Conservation (phyloP, 305 asterid species). For the Fraxinus velutina region DNA sequence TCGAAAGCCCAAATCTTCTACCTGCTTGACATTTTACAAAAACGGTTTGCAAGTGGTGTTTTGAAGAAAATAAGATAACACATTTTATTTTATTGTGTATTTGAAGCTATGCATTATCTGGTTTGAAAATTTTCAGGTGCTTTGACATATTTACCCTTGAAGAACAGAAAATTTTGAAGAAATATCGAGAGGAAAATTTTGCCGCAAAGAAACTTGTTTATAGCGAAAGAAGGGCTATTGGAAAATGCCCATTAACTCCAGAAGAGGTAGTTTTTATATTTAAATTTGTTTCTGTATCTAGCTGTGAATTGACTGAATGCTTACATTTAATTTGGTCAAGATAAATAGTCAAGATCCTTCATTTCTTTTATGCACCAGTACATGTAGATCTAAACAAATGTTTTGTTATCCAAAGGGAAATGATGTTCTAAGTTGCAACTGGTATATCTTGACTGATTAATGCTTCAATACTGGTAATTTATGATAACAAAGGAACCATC, state of each 20-base stretch:
- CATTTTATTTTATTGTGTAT: neutral
- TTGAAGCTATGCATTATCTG: slow-evolving; percentile 20
- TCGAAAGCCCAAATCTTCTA: neutral
- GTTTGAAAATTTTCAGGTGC: slow-evolving; percentile 53
- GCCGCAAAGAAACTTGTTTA: slow-evolving; percentile 78
- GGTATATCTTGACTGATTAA: neutral
- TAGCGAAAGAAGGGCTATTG: slow-evolving; percentile 84
- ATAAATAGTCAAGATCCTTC: neutral
- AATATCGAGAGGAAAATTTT: slow-evolving; percentile 76
- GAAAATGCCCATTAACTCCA: slow-evolving; percentile 95
- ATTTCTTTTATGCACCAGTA: neutral
- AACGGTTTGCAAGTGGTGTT: slow-evolving; percentile 5
- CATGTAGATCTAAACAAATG: neutral
- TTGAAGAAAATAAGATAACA: slow-evolving; percentile 14
- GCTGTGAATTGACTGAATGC: neutral
- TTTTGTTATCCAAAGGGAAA: neutral
- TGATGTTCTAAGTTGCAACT: neutral
- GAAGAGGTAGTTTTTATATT: slow-evolving; percentile 65
- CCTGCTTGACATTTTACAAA: slow-evolving; percentile 19
- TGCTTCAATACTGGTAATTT: neutral
- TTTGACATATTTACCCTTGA: slow-evolving; percentile 76
- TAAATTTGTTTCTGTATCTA: neutral
- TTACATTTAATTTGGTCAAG: neutral
- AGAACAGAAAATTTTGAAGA: slow-evolving; percentile 65
- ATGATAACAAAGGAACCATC: neutral